Evolutionary conservation across 2,329 filamentous ascomycete species (phyloP), one percentile per base, ranked within the genome.

Genomic region (Cryphonectria parasitica): DNA sequence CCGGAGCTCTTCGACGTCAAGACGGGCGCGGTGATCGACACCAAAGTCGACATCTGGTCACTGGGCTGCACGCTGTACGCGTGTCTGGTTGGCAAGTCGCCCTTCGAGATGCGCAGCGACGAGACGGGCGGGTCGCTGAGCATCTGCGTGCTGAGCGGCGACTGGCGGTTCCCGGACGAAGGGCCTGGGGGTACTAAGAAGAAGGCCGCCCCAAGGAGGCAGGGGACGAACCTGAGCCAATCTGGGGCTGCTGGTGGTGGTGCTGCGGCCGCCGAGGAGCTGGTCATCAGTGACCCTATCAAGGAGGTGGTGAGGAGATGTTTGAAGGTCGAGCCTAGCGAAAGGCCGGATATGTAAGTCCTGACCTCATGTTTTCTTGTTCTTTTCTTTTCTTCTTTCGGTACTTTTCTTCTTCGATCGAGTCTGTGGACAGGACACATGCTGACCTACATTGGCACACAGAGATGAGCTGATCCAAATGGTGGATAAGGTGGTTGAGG

Each of bases 1-100:
- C 96, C 96, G 0, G 96, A 99, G 82, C 90, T 99, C 72, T 99
- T 99, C 81, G 96, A 99, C 80, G 96, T 98, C 69, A 97, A 97
- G 82, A 98, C 94, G 3, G 95, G 93, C 73, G 91, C 91, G 64
- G 89, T 94, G 66, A 92, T 99, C 77, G 96, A 98, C 81, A 97
- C 95, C 17, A 98, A 98, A 79, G 94, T 97, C 56, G 96, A 99
- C 80, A 97, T 99, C 74, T 99, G 96, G 96, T 97, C 93, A 22
- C 84, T 99, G 31, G 96, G 96, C 66, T 98, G 96, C 84, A 98
- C 96, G n/a, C 86, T 99, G 61, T 99, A 97, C 82, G 96, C 96
- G 52, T 98, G 96, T 78, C 87, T 99, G 13, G 94, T 98, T 39
- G 96, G 96, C 74, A 98, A 99, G 82, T 97, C 93, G 19, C 96